Percentiles rank a stretch among this genome's conserved stretches.
These are phyloP conservation scores for Candida sithepensis DNA, from an alignment of 805 yeast species.

Conservation along the genomic window DNA sequence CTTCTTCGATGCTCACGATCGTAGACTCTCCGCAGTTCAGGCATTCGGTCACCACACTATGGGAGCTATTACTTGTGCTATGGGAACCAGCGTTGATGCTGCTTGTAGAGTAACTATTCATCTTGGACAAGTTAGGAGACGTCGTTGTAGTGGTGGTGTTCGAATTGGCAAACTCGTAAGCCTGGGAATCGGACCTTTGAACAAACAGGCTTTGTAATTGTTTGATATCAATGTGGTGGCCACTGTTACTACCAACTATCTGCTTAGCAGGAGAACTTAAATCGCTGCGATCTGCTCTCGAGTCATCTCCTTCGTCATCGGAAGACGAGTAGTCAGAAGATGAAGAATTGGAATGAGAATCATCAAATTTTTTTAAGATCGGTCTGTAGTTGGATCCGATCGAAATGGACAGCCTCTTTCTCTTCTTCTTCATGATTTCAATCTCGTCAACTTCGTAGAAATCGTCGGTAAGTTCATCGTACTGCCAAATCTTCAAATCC, in stretches of 20 bases:
- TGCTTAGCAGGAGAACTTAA: too few species aligned
- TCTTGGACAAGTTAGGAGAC: neutral
- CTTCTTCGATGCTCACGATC: too few species aligned
- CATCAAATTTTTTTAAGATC: conserved; percentile 13
- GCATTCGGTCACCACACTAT: too few species aligned
- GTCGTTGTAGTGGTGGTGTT: neutral
- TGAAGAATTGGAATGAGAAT: conserved; percentile 7
- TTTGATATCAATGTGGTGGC: neutral
- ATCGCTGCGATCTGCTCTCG: neutral
- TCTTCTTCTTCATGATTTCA: conserved; percentile 32
- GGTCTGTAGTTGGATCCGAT: conserved; percentile 21
- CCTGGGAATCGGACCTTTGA: conserved; percentile 30
- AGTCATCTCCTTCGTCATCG: conserved; percentile 11
- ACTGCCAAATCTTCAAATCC: conserved; percentile 36
- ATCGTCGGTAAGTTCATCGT: conserved; percentile 32
- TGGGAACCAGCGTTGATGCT: too few species aligned
- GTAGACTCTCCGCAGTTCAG: too few species aligned
- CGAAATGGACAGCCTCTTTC: conserved; percentile 28
- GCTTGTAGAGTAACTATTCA: neutral
- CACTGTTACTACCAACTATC: neutral
- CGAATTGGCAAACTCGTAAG: conserved; percentile 26
- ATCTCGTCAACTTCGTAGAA: conserved; percentile 37
- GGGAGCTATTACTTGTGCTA: too few species aligned
- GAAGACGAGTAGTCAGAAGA: conserved; percentile 16
- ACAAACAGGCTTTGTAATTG: conserved; percentile 14